Evolutionary conservation across 2,329 filamentous ascomycete species (phyloP).

Genomic region (Clonostachys chloroleuca): DNA sequence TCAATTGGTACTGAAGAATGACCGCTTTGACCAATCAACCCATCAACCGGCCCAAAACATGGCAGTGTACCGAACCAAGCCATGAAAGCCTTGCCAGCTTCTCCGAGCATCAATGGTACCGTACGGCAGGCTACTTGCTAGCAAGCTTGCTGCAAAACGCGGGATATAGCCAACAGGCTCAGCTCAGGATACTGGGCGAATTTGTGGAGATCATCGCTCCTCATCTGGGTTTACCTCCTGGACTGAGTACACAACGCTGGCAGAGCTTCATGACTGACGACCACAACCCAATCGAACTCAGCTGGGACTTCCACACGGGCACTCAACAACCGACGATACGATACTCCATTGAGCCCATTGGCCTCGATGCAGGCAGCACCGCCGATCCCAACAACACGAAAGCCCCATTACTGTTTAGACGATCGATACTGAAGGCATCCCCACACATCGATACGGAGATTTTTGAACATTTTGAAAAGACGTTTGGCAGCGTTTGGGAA

Average conservation of each 20-base stretch:
- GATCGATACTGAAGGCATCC: not conserved
- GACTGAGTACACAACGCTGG: constrained; percentile 9
- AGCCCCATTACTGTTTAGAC: constrained; percentile 1
- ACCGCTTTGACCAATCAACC: too few species aligned
- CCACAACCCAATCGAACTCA: constrained; percentile 26
- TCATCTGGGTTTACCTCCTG: not conserved
- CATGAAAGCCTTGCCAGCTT: not conserved
- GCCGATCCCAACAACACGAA: constrained; percentile 14
- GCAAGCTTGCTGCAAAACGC: constrained; percentile 1
- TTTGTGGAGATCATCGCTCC: not conserved
- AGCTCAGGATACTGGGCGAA: not conserved
- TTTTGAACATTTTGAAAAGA: constrained; percentile 7
- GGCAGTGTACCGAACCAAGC: too few species aligned
- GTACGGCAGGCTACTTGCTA: constrained; percentile 1
- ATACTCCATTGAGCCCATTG: constrained; percentile 24
- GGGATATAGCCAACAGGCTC: not conserved
- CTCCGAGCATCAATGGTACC: constrained; percentile 2
- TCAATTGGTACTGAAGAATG: too few species aligned
- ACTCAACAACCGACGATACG: constrained; percentile 15
- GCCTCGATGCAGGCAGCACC: constrained; percentile 13
- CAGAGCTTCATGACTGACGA: constrained; percentile 34
- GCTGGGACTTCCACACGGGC: constrained; percentile 22
- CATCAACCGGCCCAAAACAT: too few species aligned
- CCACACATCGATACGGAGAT: constrained; percentile 9
- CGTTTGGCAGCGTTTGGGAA: not conserved